Base-by-base conservation (phyloP, 495 filamentous ascomycete species). In the Penicillium samsonianum region DNA sequence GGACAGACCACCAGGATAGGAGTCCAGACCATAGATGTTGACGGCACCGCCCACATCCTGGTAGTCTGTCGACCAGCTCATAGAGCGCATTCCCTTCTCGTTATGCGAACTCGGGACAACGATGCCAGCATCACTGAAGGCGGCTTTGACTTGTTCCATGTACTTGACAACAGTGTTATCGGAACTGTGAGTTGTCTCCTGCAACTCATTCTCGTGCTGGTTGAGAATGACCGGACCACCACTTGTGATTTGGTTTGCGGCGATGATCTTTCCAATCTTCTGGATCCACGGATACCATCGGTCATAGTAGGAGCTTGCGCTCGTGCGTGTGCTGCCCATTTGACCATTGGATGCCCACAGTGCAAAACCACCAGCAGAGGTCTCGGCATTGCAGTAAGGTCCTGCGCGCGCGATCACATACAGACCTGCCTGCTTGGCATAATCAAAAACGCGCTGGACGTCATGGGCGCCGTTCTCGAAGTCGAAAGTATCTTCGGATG, bases 381-480 rank as follows among this genome's bases (percentile, higher is more conserved):
- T 75, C 47, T 81, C 76, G 5, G 74, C 84, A 58, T 86, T 87
- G 55, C 78, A 70, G 59, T 86, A 87, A 1, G 83, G 84, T 0
- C 84, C 84, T 11, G 84, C 79, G 30, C 84, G 71, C 33, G 78
- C 76, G 19, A 87, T 79, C 20, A 86, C 74, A 59, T 82, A 87
- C 43, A 86, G 61, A 22, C 84, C 84, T 4, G 81, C 65, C 49
- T 83, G 64, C 59, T 82, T 82, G 20, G 83, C 82, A 23, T 83
- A 72, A 40, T 82, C 79, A 20, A 86, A 80, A 22, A 87, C 63
- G 16, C 69, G 68, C 16, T 77, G 75, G 49, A 86, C 70, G 49
- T 85, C 72, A 55, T 82, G 82, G 0, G 77, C 79, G 33, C 81
- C 81, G 8, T 65, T 80, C 53, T 74, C 65, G 59, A 87, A 87